Conservation (phyloP, 768 basidiomycete genomes). For the Paxillus rubicundulus region DNA sequence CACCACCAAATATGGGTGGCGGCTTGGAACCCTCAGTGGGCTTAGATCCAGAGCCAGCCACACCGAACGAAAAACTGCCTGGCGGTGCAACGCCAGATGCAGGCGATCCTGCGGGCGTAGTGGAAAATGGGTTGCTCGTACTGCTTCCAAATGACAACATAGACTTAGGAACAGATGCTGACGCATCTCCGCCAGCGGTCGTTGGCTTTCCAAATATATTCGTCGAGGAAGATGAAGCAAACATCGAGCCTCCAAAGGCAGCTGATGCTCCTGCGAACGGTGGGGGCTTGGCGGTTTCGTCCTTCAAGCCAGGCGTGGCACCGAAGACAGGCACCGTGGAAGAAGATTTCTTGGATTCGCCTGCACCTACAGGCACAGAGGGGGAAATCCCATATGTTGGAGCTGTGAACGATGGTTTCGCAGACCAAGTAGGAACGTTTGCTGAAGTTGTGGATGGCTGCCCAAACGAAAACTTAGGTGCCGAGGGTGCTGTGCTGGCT, state of each 20-base stretch:
- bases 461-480: slow-evolving; percentile 28
- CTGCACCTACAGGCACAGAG: slow-evolving; percentile 10
- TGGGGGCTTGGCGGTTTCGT: slow-evolving; percentile 22
- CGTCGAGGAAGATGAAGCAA: slow-evolving; percentile 12
- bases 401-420: slow-evolving; percentile 7
- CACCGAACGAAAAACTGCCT: slow-evolving; percentile 20
- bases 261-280: slow-evolving; percentile 12
- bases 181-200: slow-evolving; percentile 14
- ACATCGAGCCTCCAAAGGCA: slow-evolving; percentile 22
- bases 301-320: slow-evolving; percentile 14
- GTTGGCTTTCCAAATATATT: slow-evolving; percentile 15
- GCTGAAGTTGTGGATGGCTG: slow-evolving; percentile 9
- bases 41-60: slow-evolving; percentile 12
- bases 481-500: slow-evolving; percentile 5
- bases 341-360: slow-evolving; percentile 26
- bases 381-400: slow-evolving; percentile 22
- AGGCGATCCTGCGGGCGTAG: slow-evolving; percentile 17
- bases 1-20: slow-evolving; percentile 16
- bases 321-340: slow-evolving; percentile 21
- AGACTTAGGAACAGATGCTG: slow-evolving; percentile 22
- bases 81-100: slow-evolving; percentile 9
- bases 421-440: background rate
- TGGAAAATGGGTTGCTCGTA: slow-evolving; percentile 13
- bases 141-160: slow-evolving; percentile 10
- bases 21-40: slow-evolving; percentile 15